Base-by-base conservation (phyloP, 2,329 filamentous ascomycete genomes). In the Furcasterigmium sp. region DNA sequence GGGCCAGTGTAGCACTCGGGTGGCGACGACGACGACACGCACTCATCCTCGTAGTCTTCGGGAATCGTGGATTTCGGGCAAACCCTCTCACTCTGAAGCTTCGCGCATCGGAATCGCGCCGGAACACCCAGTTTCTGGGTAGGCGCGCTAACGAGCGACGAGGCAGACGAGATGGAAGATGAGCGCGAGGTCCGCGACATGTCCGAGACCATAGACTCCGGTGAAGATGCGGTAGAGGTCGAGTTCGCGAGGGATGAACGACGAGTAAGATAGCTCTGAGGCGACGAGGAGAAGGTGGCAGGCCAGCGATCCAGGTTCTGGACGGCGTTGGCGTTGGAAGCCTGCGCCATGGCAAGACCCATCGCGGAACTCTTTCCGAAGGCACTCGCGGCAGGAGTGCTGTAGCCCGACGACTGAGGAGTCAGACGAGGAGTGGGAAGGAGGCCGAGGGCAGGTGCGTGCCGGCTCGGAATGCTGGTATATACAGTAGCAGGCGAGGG, bases 121-220 rank as follows among this genome's bases (percentile, higher is more conserved):
- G 76, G 71, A 58, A 75, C 69, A 62, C 78, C 75, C 72, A 73
- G 61, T 65, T 75, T 75, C 67, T 68, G 64, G 62, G 67, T 69
- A 63, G 73, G 78, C 78, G 78, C 78, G 72, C 72, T 76, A 61
- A 65, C 73, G 65, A 77, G 64, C 46, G 76, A 80, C 52, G 78
- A 81, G 54, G 76, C 71, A 56, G 78, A 81, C 45, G 78, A 82
- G 63, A 81, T 78, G 15, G 79, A 83, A 57, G 80, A 82, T 41
- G 78, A 81, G 59, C 78, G 77, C 51, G 80, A 83, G 49, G 78
- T 72, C 48, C 73, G 73, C 46, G 75, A 82, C 45, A 70, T 68
- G 56, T 84, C 80, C 46, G 80, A 83, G 37, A 84, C 64, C 79
- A 84, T 83, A 43, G 80, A 84, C 56, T 84, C 80, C 49, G 80